Evolutionary conservation across 495 filamentous ascomycete genomes (phyloP).

Genomic region (Cudoniella acicularis): DNA sequence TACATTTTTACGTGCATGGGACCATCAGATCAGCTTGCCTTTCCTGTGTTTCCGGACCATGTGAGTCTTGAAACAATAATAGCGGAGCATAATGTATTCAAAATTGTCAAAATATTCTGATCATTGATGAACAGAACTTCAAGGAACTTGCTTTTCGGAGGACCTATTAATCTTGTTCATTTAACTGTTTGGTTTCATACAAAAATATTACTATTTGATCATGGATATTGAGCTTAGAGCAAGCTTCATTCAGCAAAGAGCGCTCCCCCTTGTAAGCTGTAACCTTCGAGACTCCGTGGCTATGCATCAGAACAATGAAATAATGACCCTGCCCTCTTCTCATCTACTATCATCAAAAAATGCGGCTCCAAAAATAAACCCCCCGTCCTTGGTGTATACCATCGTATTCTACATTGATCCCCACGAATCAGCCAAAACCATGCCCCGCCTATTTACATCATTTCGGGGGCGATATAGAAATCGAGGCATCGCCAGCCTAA

Average conservation of each 20-base stretch:
- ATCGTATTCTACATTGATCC: constrained; percentile 2
- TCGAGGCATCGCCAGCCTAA: not conserved
- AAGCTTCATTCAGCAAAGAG: too few species aligned
- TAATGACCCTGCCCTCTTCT: constrained; percentile 1
- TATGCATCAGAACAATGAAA: constrained; percentile 18
- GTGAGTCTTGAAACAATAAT: not conserved
- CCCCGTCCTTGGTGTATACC: not conserved
- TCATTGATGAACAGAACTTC: not conserved
- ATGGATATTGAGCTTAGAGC: not conserved
- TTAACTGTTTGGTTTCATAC: not conserved
- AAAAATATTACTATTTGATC: not conserved
- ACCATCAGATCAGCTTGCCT: not conserved
- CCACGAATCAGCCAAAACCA: not conserved
- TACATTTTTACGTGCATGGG: not conserved
- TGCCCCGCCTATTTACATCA: constrained; percentile 9
- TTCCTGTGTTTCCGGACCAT: not conserved
- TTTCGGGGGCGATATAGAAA: constrained; percentile 9
- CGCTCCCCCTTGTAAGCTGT: not conserved
- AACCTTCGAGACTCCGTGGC: constrained; percentile 20
- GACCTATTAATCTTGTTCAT: not conserved
- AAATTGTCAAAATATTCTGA: not conserved
- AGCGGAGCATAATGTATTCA: not conserved
- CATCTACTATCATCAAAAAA: not conserved
- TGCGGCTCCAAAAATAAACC: not conserved
- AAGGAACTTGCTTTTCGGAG: too few species aligned